Evolutionary conservation across 108 stramenopile species (phyloP).

Genomic region (Pseudonitzschia pungens): DNA sequence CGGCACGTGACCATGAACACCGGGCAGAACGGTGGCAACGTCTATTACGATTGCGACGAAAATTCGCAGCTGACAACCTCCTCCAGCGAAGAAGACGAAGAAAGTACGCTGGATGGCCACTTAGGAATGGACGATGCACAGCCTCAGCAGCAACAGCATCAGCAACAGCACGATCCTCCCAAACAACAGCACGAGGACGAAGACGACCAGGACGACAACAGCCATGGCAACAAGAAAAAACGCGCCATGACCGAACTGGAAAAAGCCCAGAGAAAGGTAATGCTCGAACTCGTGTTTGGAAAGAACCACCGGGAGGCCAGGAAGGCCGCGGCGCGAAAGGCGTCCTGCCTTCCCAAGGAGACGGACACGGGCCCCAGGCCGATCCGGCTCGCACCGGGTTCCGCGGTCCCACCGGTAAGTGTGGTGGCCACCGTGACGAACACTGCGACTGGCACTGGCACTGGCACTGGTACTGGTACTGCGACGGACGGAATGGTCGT

Average conservation of each 20-base stretch:
- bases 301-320: not conserved
- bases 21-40: not conserved
- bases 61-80: conserved; percentile 15
- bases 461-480: no score
- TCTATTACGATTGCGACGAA: conserved; percentile 8
- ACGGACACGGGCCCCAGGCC: no score
- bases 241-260: conserved; percentile 20
- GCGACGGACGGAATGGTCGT: no score
- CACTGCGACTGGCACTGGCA: no score
- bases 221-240: not conserved
- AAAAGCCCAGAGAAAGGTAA: conserved; percentile 23
- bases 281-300: conserved; percentile 28
- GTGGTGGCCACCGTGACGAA: not conserved
- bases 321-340: not conserved
- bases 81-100: not conserved
- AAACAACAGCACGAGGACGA: conserved; percentile 1
- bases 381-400: no score
- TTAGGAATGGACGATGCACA: no score
- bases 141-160: no score
- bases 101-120: no score
- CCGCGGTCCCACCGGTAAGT: no score
- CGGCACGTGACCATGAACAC: not conserved
- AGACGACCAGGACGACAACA: conserved; percentile 9
- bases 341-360: not conserved
- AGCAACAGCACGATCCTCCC: no score